A percentile compares a stretch with the other conserved stretches of the same genome.
Evolutionary conservation across 2,329 filamentous ascomycete genomes (phyloP).

Genomic region (Thermomyces lanuginosus): DNA sequence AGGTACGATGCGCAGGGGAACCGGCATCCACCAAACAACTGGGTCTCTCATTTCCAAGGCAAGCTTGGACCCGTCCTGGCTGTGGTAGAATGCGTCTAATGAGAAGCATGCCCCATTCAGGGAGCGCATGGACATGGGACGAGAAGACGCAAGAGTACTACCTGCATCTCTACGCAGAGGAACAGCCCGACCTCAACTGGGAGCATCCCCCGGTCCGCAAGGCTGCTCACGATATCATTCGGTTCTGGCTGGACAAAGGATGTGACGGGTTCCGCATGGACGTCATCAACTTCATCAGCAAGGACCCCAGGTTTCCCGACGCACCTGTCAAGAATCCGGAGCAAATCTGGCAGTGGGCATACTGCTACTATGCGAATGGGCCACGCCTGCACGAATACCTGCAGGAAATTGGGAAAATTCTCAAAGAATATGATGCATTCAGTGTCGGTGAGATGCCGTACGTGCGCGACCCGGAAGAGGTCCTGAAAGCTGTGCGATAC

Average conservation of each 20-base stretch:
- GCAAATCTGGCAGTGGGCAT: conserved; percentile 19
- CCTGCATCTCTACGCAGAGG: conserved; percentile 55
- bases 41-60: conserved; percentile 36
- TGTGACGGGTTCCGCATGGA: conserved; percentile 62
- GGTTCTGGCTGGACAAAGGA: conserved; percentile 62
- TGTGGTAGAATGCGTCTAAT: too few relatives aligned
- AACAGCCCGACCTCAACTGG: conserved; percentile 80
- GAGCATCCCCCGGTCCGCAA: conserved; percentile 50
- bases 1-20: conserved; percentile 40
- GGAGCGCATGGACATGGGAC: conserved; percentile 43
- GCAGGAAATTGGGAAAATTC: conserved; percentile 35
- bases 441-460: conserved; percentile 47
- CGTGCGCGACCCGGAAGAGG: conserved; percentile 32
- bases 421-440: conserved; percentile 41
- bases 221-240: conserved; percentile 57
- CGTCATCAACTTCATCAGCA: conserved; percentile 58
- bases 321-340: conserved; percentile 18
- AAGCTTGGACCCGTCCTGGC: not conserved
- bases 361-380: conserved; percentile 37
- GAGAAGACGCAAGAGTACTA: conserved; percentile 60
- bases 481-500: conserved; percentile 38
- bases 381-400: conserved; percentile 43
- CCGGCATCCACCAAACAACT: conserved; percentile 56
- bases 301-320: conserved; percentile 39
- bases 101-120: too few relatives aligned